A percentile compares a stretch with the other conserved stretches of the same genome.
Conservation (phyloP, 768 basidiomycete genomes). For the Plicaturopsis crispa region DNA sequence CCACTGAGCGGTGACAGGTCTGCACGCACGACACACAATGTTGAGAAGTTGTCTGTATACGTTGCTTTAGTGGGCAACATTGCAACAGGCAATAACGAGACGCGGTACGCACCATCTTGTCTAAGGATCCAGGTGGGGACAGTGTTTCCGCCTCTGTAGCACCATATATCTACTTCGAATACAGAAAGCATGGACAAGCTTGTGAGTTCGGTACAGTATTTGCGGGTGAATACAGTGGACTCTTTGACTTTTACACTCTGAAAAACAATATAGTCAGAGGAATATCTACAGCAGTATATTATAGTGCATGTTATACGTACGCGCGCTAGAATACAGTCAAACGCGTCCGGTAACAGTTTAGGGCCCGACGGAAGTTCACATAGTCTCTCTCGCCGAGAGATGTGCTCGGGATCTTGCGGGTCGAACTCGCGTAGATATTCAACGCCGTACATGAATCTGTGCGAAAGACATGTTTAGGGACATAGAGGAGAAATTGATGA, state of each 20-base stretch:
- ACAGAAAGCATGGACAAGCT: conserved; percentile 68
- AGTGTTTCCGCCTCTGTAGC: conserved; percentile 66
- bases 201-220: conserved; percentile 78
- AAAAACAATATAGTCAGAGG: conserved; percentile 1
- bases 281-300: conserved; percentile 3
- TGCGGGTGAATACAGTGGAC: conserved; percentile 73
- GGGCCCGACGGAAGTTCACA: conserved; percentile 76
- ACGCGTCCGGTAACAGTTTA: conserved; percentile 71
- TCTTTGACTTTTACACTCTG: conserved; percentile 74
- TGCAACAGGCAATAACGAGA: not conserved
- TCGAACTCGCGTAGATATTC: conserved; percentile 70
- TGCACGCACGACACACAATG: conserved; percentile 70
- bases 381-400: conserved; percentile 52
- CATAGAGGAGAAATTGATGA: too few species aligned
- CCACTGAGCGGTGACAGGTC: conserved; percentile 67
- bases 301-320: conserved; percentile 29
- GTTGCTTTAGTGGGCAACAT: conserved; percentile 2
- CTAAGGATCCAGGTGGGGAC: conserved; percentile 72
- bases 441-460: conserved; percentile 81
- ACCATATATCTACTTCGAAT: conserved; percentile 83
- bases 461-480: too few species aligned
- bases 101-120: conserved; percentile 25
- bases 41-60: conserved; percentile 59
- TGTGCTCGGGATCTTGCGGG: conserved; percentile 56
- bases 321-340: conserved; percentile 70